Evolutionary conservation across 495 filamentous ascomycete genomes (phyloP), one percentile per base, ranked within the genome.

Genomic region (Podospora tetraspora): DNA sequence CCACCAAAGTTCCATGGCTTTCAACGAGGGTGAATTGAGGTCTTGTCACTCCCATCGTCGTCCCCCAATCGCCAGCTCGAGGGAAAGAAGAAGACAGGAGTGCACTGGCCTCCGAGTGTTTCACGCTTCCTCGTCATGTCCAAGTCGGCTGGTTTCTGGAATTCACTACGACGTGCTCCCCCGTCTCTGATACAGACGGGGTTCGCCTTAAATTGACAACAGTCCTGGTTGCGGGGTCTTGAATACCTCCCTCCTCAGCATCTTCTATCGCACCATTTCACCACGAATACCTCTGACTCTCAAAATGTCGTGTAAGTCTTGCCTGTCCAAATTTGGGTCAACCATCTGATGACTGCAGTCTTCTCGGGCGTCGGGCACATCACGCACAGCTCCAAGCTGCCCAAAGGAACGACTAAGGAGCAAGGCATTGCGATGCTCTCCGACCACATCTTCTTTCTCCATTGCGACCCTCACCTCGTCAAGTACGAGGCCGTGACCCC

Each of bases 391-490:
- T 89, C 87, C 12, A 79, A 85, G 1, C 82, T 92, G 63, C 89
- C 91, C 0, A 37, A 79, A 1, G 77, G 75, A 30, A 80, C 87
- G 34, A 84, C 83, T 7, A 85, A 83, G 30, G 80, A 86, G 63
- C 83, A 83, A 11, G 89, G 87, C 52, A 76, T 92, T 52, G 78
- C 82, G 57, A 83, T 87, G 13, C 85, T 92, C 9, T 89, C 90
- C 69, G 84, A 88, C 75, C 89, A 82, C 70, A 69, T 66, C 4
- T 82, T 82, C 75, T 78, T 82, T 74, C 71, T 84, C 3, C 37
- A 66, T 52, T 80, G 79, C 74, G 79, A 82, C 69, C 81, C 82
- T 29, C 79, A 80, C 72, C 69, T 81, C 63, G 56, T 74, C 59
- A 79, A 76, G 52, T 80, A 75, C 71, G 76, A 78, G 23, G 56